A percentile compares a stretch with the other conserved stretches of the same genome.
Conservation (phyloP, 78 protist species). For the Dictyostelium firmibasis region DNA sequence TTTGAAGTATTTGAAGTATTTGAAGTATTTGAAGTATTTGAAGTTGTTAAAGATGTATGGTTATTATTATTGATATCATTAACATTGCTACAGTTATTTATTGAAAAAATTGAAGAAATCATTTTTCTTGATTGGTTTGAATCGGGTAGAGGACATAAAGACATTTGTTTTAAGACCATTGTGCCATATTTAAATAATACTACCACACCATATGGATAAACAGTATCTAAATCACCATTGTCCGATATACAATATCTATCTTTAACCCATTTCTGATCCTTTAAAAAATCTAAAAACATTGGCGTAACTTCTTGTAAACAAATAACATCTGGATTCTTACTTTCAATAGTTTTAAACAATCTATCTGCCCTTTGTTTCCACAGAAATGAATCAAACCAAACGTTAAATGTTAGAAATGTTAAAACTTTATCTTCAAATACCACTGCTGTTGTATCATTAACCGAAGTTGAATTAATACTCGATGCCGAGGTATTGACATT, state of each 20-base stretch:
- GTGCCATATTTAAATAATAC: slow-evolving; percentile 17
- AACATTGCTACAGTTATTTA: background rate
- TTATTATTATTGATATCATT: background rate
- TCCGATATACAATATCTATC: slow-evolving; percentile 45
- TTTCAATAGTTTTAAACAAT: slow-evolving; percentile 2
- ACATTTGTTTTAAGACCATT: background rate
- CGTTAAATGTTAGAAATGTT: slow-evolving; percentile 51
- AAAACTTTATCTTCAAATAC: background rate
- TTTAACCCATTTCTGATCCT: slow-evolving; percentile 22
- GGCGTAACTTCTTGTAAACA: slow-evolving; percentile 78
- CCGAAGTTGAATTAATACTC: background rate
- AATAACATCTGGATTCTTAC: slow-evolving; percentile 16
- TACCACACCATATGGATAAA: slow-evolving; percentile 55
- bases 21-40: background rate
- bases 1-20: background rate
- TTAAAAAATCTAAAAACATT: slow-evolving; percentile 41
- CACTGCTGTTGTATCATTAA: background rate
- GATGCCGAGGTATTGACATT: background rate
- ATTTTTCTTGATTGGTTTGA: slow-evolving; percentile 26
- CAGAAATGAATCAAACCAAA: slow-evolving; percentile 65
- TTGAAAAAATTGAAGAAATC: background rate
- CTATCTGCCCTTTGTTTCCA: slow-evolving; percentile 46
- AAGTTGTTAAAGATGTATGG: background rate
- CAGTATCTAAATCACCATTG: slow-evolving; percentile 68
- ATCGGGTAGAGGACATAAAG: slow-evolving; percentile 35